Evolutionary conservation across 257 asterid species (phyloP), one percentile per base, ranked within the genome.

Genomic region (Nicotiana tomentosiformis): DNA sequence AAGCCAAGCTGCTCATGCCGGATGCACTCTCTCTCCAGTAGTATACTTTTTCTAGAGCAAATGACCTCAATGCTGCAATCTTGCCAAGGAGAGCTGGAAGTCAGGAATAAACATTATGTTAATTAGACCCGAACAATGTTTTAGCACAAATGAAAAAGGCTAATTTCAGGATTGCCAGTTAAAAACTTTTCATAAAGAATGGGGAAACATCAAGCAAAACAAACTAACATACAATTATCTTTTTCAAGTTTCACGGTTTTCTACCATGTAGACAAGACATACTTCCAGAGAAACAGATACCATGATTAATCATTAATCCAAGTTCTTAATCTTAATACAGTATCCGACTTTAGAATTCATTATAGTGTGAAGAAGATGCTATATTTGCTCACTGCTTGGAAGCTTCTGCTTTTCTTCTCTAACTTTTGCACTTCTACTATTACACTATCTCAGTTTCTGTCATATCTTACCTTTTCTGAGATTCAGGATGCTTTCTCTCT

Each of bases 1-100:
- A 89, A 69, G 95, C 97, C 29, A 91, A 87, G 82, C 93, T 92
- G 90, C 97, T 92, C 83, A 92, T 92, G 77, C 97, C 97, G 1
- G 93, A 90, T 39, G 93, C 92, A 2, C 97, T 91, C 82, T 92
- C 97, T 82, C 97, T 88, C 68, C 86, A 79, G 87, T 90, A 92
- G 76, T 92, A 89, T 58, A 92, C 16, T 86, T 92, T 91, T 86
- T 92, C 94, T 81, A 88, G 88, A 67, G 94, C 77, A 83, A 92
- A 92, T 9, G 95, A 89, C 80, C 97, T 88, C 89, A 92, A 84
- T 39, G 97, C 97, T 18, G 93, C 90, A 56, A 92, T 90, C 79
- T 92, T 91, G 91, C 93, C 86, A 2, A 92, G 89, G 23, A 92
- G 87, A 68, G 97, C 97, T 92, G 90, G 37, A 62, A 53, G 65